Conservation (phyloP, 2,329 filamentous ascomycete genomes). For the Fusarium sp. region DNA sequence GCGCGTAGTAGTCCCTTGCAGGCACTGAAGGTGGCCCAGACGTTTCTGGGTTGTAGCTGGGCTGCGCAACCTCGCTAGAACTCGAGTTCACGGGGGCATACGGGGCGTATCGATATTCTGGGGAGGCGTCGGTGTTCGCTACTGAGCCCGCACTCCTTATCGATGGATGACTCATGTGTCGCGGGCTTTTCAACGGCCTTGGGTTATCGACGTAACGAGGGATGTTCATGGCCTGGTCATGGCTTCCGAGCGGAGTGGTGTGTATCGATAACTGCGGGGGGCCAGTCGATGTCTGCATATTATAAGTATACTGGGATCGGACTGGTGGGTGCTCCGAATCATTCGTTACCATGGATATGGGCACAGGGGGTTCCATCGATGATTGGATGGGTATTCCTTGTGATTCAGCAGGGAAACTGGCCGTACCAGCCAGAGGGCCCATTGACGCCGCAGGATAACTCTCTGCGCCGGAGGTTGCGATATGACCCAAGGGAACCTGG, state of each 20-base stretch:
- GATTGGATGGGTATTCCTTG: constrained; percentile 63
- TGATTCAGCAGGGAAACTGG: constrained; percentile 59
- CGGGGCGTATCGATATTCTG: constrained; percentile 66
- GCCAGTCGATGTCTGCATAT: constrained; percentile 59
- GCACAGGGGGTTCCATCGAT: constrained; percentile 61
- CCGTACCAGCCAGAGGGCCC: constrained; percentile 57
- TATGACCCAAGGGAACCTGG: constrained; percentile 57
- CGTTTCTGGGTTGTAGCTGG: constrained; percentile 45
- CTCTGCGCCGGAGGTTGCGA: constrained; percentile 55
- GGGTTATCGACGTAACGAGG: constrained; percentile 66
- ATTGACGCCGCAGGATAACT: constrained; percentile 61
- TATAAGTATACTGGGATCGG: constrained; percentile 64
- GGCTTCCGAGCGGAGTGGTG: constrained; percentile 45
- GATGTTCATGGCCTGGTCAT: constrained; percentile 59
- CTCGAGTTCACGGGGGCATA: constrained; percentile 44
- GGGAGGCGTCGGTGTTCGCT: constrained; percentile 56
- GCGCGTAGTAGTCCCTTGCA: constrained; percentile 62
- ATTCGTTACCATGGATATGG: constrained; percentile 58
- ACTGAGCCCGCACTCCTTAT: constrained; percentile 60
- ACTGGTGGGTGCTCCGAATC: constrained; percentile 58
- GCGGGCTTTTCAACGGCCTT: constrained; percentile 64
- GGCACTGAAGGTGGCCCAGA: constrained; percentile 39
- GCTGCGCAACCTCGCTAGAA: constrained; percentile 45
- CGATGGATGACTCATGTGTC: constrained; percentile 62
- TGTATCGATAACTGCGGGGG: constrained; percentile 59